These are phyloP conservation scores for Strobilomyces dryophilus DNA, from an alignment of 768 basidiomycete species.

Conservation along the genomic window DNA sequence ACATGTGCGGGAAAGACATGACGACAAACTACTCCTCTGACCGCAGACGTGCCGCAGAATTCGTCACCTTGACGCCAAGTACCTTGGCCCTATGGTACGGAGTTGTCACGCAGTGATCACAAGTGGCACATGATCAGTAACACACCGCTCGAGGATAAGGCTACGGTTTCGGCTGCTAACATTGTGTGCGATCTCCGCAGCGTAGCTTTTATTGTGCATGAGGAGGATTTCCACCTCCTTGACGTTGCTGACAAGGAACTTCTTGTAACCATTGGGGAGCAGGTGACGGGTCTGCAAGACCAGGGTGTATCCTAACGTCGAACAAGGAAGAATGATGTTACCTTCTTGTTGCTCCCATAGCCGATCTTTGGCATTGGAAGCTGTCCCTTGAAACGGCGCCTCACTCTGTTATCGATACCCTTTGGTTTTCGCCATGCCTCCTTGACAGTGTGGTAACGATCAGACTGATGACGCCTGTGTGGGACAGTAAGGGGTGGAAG, in stretches of 20 bases:
- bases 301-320: conserved; percentile 2
- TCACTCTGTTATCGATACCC: conserved; percentile 99
- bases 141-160: conserved; percentile 80
- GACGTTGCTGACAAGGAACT: conserved; percentile 91
- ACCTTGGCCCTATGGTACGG: conserved; percentile 62
- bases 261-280: conserved; percentile 94
- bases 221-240: conserved; percentile 92
- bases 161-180: conserved; percentile 95
- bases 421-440: conserved; percentile 99
- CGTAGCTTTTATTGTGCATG: conserved; percentile 96
- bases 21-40: conserved; percentile 77
- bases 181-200: conserved; percentile 95
- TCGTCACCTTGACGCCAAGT: conserved; percentile 90
- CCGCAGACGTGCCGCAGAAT: conserved; percentile 87
- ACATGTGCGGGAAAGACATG: conserved; percentile 35
- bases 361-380: conserved; percentile 90
- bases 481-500: conserved; percentile 12
- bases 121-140: conserved; percentile 13
- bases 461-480: conserved; percentile 92
- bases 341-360: conserved; percentile 82
- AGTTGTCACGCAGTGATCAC: conserved; percentile 6
- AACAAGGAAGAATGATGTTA: conserved; percentile 31
- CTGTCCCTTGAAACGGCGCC: conserved; percentile 94
- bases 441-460: conserved; percentile 95
- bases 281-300: conserved; percentile 77